phyloP scores from a whole-genome alignment of 805 yeast genomes.

The Barnettozyma vustinii region DNA sequence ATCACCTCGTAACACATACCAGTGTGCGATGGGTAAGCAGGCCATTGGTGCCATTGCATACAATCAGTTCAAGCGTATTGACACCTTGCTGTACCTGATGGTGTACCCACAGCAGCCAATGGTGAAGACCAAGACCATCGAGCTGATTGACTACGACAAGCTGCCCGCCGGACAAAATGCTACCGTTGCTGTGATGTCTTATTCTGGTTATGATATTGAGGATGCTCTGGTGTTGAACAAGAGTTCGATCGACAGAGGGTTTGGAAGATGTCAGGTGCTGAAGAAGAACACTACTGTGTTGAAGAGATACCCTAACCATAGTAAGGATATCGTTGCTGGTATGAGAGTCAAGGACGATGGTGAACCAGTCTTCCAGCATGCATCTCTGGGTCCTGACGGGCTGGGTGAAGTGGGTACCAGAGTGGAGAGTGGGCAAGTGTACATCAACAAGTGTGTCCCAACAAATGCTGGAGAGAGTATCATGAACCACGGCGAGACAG shows the following conservation, averaged over 20 bases:
- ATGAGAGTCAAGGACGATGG: slow-evolving; percentile 81
- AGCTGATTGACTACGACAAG: slow-evolving; percentile 90
- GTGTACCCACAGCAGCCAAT: slow-evolving; percentile 99
- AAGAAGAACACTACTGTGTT: slow-evolving; percentile 85
- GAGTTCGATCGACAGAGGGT: slow-evolving; percentile 91
- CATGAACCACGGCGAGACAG: slow-evolving; percentile 31
- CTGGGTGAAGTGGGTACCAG: slow-evolving; percentile 92
- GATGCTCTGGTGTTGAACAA: slow-evolving; percentile 96
- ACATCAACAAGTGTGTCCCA: slow-evolving; percentile 90
- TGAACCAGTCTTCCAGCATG: slow-evolving; percentile 81
- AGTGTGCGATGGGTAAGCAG: slow-evolving; percentile 97
- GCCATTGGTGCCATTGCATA: slow-evolving; percentile 99
- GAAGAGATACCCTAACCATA: slow-evolving; percentile 90
- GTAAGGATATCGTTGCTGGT: slow-evolving; percentile 88
- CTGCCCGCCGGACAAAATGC: slow-evolving; percentile 99
- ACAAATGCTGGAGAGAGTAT: slow-evolving; percentile 66
- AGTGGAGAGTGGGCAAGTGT: slow-evolving; percentile 89
- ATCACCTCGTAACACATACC: slow-evolving; percentile 88
- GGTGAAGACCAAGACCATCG: slow-evolving; percentile 97
- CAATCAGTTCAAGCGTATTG: slow-evolving; percentile 93
- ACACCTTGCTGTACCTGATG: slow-evolving; percentile 88
- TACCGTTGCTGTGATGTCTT: slow-evolving; percentile 97
- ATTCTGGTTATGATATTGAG: slow-evolving; percentile 98
- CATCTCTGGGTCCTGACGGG: slow-evolving; percentile 88
- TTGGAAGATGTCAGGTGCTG: slow-evolving; percentile 95